These are phyloP conservation scores for Neurospora sp. DNA, from an alignment of 2,329 filamentous ascomycete genomes.

Conservation along the genomic window DNA sequence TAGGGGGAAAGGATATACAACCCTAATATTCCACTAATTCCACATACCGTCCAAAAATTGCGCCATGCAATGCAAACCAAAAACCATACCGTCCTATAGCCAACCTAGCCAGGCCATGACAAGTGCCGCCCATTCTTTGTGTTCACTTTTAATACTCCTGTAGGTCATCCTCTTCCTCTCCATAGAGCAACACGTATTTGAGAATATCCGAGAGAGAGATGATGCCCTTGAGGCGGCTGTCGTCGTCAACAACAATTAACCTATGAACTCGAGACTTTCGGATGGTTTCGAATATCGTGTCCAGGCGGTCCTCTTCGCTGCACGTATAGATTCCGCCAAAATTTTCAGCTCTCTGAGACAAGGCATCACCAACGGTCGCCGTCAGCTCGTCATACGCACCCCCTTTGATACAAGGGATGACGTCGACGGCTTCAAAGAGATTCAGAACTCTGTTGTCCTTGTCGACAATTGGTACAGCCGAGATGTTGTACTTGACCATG, in stretches of 20 bases:
- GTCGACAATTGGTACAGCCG: constrained; percentile 87
- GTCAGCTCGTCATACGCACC: constrained; percentile 86
- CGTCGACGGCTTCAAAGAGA: constrained; percentile 95
- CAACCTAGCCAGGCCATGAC: background rate
- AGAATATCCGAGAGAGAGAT: constrained; percentile 94
- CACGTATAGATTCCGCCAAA: constrained; percentile 97
- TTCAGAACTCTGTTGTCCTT: constrained; percentile 70
- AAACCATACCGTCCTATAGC: constrained; percentile 2
- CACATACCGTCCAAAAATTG: constrained; percentile 14
- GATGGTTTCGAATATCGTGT: constrained; percentile 94
- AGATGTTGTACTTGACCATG: constrained; percentile 89
- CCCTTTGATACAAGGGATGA: constrained; percentile 90
- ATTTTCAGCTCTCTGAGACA: constrained; percentile 78
- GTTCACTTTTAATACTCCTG: constrained; percentile 5
- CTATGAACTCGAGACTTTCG: constrained; percentile 90
- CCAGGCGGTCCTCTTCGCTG: constrained; percentile 79
- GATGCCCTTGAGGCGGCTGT: constrained; percentile 75
- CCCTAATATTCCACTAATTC: constrained; percentile 17
- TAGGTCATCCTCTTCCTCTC: constrained; percentile 48
- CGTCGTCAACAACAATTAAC: constrained; percentile 84
- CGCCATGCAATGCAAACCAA: constrained; percentile 1
- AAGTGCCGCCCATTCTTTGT: background rate
- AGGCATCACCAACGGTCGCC: constrained; percentile 75
- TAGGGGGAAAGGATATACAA: constrained; percentile 14
- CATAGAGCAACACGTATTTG: constrained; percentile 81